phyloP scores from a whole-genome alignment of 2,329 filamentous ascomycete species.

The Colletotrichum endophyticum region DNA sequence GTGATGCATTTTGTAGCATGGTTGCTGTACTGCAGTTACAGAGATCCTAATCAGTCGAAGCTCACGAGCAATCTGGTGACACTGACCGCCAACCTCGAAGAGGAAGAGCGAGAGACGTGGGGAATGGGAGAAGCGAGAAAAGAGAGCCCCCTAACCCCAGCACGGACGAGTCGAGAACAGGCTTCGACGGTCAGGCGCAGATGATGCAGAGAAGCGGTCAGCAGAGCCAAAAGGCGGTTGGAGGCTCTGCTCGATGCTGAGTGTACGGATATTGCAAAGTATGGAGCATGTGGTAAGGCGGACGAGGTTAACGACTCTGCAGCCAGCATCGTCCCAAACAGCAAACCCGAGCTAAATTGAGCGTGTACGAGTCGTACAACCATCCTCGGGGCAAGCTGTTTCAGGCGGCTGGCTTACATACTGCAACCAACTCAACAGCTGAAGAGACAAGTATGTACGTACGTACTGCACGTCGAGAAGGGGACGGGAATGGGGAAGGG shows the following conservation, averaged over 20 bases:
- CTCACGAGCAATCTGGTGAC: conserved; percentile 8
- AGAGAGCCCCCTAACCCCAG: not conserved
- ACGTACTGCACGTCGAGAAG: not conserved
- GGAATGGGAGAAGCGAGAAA: not conserved
- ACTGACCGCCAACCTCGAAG: not conserved
- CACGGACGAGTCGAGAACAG: conserved; percentile 2
- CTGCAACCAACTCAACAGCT: not conserved
- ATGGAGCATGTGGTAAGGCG: not conserved
- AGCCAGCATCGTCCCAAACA: conserved; percentile 5
- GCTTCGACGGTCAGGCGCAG: not conserved
- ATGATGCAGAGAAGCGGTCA: conserved; percentile 10
- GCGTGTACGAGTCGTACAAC: conserved; percentile 6
- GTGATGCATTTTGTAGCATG: not conserved
- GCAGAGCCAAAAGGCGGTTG: not conserved
- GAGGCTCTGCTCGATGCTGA: not conserved
- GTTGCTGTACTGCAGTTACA: conserved; percentile 2
- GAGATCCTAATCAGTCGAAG: conserved; percentile 2
- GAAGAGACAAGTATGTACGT: not conserved
- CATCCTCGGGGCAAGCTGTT: conserved; percentile 2
- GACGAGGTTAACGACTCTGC: not conserved
- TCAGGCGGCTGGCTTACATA: not conserved
- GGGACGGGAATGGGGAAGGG: not conserved
- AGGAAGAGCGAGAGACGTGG: not conserved
- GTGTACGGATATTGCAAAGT: not conserved
- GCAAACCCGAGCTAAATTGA: conserved; percentile 6